These are phyloP conservation scores for Coemansia sp. DNA, from an alignment of 192 early-diverging fungal genomes.

Conservation along the genomic window DNA sequence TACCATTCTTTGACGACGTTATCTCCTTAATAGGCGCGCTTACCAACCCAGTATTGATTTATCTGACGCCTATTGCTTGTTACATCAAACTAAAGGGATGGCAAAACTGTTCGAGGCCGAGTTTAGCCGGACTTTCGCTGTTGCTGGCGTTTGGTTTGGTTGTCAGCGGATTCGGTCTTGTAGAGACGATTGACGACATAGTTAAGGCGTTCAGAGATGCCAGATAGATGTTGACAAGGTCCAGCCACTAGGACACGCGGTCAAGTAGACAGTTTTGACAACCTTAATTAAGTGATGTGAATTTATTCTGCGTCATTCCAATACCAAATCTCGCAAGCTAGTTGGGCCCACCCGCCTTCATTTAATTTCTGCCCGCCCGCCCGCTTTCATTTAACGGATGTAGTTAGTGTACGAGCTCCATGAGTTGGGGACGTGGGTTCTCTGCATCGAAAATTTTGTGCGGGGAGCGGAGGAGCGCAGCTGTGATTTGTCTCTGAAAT, in stretches of 20 bases:
- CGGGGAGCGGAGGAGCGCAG: background rate
- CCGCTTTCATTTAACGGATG: background rate
- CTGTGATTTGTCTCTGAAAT: background rate
- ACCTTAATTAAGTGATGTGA: background rate
- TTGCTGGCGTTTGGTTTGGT: slow-evolving; percentile 59
- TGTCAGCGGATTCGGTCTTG: slow-evolving; percentile 65
- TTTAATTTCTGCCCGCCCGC: background rate
- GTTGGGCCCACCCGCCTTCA: too few species aligned
- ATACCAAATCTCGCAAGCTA: background rate
- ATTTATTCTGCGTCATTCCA: background rate
- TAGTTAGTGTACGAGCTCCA: background rate
- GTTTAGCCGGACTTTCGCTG: slow-evolving; percentile 20
- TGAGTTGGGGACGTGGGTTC: background rate
- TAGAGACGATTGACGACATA: slow-evolving; percentile 62
- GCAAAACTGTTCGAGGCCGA: slow-evolving; percentile 41
- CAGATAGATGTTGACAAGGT: background rate
- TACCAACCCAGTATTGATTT: slow-evolving; percentile 69
- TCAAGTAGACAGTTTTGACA: background rate
- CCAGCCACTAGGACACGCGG: background rate
- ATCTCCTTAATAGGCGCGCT: slow-evolving; percentile 73
- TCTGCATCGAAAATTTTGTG: background rate
- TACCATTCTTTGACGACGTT: slow-evolving; percentile 76
- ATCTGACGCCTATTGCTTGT: slow-evolving; percentile 72
- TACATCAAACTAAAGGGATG: slow-evolving; percentile 69
- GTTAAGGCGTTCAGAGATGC: slow-evolving; percentile 33